These are phyloP conservation scores for Avena sativa DNA, from an alignment of 176 grass and related monocot genomes.

Conservation along the genomic window DNA sequence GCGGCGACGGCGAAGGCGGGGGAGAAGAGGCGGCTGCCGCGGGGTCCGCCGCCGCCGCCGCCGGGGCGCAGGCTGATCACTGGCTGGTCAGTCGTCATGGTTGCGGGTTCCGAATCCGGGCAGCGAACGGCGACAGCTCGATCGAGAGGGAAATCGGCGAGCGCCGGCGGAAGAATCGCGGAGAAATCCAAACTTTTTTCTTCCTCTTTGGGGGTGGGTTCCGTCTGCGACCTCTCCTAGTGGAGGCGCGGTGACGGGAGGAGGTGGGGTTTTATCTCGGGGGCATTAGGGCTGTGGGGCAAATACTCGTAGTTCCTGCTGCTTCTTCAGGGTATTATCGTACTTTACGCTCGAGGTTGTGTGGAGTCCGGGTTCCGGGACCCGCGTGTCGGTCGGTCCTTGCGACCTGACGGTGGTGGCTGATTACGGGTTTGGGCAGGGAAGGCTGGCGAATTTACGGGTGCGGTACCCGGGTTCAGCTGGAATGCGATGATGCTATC, in stretches of 20 bases:
- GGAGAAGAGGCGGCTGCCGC: constrained; percentile 56
- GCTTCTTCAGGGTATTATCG: not conserved
- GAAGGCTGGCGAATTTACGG: not conserved
- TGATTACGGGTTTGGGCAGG: constrained; percentile 19
- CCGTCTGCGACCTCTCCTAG: constrained; percentile 43
- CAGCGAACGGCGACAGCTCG: constrained; percentile 21
- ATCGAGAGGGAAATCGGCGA: constrained; percentile 43
- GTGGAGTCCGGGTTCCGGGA: not conserved
- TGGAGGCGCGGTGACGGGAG: constrained; percentile 38
- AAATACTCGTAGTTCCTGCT: constrained; percentile 18
- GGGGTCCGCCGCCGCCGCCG: constrained; percentile 75
- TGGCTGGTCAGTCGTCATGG: constrained; percentile 90
- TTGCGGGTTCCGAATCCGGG: constrained; percentile 36
- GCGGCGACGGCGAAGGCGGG: constrained; percentile 58
- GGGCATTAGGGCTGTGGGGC: constrained; percentile 54
- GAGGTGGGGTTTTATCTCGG: constrained; percentile 56
- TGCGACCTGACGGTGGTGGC: not conserved
- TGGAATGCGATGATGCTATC: constrained; percentile 24
- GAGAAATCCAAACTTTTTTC: constrained; percentile 36
- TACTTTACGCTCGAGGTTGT: not conserved
- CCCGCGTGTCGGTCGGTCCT: not conserved
- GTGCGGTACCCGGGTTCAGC: not conserved
- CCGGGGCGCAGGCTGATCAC: constrained; percentile 97
- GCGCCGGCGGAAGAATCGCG: constrained; percentile 11
- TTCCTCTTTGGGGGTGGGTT: constrained; percentile 18